Percentiles rank a stretch among this genome's conserved stretches.
These are phyloP conservation scores for Bruguiera parviflora DNA, from an alignment of 345 rosid species.

Conservation along the genomic window DNA sequence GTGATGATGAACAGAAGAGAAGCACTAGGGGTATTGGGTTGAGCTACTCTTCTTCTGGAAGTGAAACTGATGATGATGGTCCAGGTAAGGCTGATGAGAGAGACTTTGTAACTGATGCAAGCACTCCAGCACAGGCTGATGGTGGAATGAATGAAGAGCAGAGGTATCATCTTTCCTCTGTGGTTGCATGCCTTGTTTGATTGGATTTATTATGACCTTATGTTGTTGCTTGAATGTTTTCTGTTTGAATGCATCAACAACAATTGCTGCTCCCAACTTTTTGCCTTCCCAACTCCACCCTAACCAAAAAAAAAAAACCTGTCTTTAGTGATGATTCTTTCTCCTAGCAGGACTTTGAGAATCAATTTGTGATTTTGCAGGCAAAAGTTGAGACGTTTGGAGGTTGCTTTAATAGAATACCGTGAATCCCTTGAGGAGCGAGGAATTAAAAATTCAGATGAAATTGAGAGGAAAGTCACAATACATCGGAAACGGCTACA, in stretches of 20 bases:
- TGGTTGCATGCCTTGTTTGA: neutral
- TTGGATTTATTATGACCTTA: no score
- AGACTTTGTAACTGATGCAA: conserved; percentile 49
- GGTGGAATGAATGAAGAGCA: conserved; percentile 81
- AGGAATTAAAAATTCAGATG: conserved; percentile 70
- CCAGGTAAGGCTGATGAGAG: conserved; percentile 54
- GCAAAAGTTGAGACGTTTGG: conserved; percentile 81
- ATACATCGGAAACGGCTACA: conserved; percentile 69
- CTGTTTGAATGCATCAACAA: no score
- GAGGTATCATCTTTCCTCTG: conserved; percentile 43
- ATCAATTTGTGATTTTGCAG: conserved; percentile 34
- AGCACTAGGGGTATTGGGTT: conserved; percentile 50
- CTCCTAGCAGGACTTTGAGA: no score
- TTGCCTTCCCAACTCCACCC: no score
- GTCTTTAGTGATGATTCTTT: no score
- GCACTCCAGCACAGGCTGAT: conserved; percentile 48
- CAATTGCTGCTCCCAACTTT: no score
- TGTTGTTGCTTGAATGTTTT: no score
- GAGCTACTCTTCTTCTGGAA: conserved; percentile 87
- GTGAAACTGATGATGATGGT: conserved; percentile 70
- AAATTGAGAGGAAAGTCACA: conserved; percentile 86
- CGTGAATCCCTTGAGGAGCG: conserved; percentile 93
- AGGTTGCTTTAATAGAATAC: conserved; percentile 90
- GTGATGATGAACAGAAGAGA: conserved; percentile 76
- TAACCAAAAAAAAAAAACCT: no score